Conservation (phyloP, 208 protist species). For the Leishmania lainsoni region DNA sequence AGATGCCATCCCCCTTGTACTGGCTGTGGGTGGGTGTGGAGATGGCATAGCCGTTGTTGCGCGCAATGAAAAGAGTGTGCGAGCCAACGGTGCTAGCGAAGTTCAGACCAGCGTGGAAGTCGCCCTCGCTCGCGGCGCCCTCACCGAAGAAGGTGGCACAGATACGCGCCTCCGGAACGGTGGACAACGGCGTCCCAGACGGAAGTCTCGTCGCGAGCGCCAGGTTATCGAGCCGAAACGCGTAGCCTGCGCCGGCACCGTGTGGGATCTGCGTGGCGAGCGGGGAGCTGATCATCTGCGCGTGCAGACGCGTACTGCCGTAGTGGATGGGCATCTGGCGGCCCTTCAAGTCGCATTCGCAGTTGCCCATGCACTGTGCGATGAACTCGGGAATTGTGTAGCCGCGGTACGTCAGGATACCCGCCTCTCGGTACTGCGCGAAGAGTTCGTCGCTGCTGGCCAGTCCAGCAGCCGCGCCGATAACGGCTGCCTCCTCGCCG, state of each 20-base stretch:
- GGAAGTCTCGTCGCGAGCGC: conserved; percentile 32
- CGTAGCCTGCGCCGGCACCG: conserved; percentile 94
- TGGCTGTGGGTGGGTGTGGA: conserved; percentile 95
- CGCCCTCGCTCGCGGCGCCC: conserved; percentile 96
- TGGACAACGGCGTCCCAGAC: conserved; percentile 26
- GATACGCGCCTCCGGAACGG: conserved; percentile 49
- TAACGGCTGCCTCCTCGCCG: conserved; percentile 95
- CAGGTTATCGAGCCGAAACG: conserved; percentile 89
- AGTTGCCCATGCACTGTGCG: conserved; percentile 96
- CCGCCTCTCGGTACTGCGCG: conserved; percentile 95
- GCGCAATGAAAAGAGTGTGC: conserved; percentile 95
- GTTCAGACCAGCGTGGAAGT: conserved; percentile 98
- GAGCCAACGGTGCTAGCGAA: conserved; percentile 93
- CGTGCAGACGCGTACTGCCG: conserved; percentile 91
- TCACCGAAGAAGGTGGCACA: conserved; percentile 97
- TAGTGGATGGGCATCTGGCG: conserved; percentile 99
- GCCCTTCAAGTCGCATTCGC: conserved; percentile 89
- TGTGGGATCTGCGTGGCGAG: conserved; percentile 97
- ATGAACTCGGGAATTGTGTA: conserved; percentile 93
- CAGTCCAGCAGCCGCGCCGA: conserved; percentile 91
- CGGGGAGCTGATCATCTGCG: conserved; percentile 96
- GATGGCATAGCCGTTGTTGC: conserved; percentile 96
- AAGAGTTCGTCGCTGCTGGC: conserved; percentile 91
- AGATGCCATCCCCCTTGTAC: conserved; percentile 95
- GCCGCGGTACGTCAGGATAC: conserved; percentile 77